Evolutionary conservation across 2,329 filamentous ascomycete genomes (phyloP).

Genomic region (Allantophomopsis lycopodina): DNA sequence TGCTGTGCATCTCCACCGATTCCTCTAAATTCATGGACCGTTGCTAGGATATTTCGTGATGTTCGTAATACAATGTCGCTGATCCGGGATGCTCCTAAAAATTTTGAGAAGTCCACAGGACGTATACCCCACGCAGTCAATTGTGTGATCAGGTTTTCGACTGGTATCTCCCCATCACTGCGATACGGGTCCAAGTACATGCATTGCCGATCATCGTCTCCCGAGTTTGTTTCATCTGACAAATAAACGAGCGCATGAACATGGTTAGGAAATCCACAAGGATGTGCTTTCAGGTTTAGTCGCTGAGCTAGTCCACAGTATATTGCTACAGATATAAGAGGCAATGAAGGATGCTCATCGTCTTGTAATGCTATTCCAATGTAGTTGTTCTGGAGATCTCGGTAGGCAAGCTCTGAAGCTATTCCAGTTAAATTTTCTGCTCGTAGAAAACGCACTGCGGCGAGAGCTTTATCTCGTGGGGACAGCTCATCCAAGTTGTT

Average conservation of each 20-base stretch:
- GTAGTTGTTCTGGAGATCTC: conserved; percentile 75
- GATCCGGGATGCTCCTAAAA: conserved; percentile 50
- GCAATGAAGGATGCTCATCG: conserved; percentile 63
- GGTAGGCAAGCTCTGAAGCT: conserved; percentile 51
- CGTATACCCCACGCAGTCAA: conserved; percentile 32
- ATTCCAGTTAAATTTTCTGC: conserved; percentile 57
- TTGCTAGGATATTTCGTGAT: conserved; percentile 68
- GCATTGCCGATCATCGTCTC: conserved; percentile 27
- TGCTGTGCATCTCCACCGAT: conserved; percentile 8
- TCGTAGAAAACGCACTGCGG: conserved; percentile 57
- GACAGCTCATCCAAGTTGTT: conserved; percentile 39
- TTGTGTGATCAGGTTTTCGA: conserved; percentile 41
- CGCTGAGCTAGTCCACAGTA: conserved; percentile 68
- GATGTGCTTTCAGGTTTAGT: conserved; percentile 62
- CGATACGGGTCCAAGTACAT: conserved; percentile 83
- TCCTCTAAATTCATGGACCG: conserved; percentile 38
- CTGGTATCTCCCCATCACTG: conserved; percentile 50
- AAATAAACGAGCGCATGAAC: conserved; percentile 69
- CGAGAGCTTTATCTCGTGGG: conserved; percentile 53
- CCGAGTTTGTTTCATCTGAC: conserved; percentile 29
- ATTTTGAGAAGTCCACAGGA: conserved; percentile 30
- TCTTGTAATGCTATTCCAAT: conserved; percentile 70
- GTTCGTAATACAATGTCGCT: conserved; percentile 61
- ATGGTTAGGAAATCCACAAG: conserved; percentile 73
- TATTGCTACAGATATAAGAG: conserved; percentile 75